Conservation (phyloP, 176 grass and related monocot species). For the Oryza glumipatula region DNA sequence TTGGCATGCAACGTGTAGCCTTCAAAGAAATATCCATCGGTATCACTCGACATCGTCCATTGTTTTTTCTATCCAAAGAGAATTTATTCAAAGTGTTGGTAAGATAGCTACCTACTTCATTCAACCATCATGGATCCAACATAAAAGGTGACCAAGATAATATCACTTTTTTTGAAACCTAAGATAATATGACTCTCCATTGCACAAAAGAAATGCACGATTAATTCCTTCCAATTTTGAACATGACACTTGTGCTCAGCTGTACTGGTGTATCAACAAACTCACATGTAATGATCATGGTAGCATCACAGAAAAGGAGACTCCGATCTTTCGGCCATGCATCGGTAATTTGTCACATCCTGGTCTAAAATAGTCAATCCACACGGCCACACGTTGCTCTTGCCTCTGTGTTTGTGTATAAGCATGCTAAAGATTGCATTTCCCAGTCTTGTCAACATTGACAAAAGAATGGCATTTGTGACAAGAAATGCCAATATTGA, state of each 20-base stretch:
- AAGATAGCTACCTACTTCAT: background rate
- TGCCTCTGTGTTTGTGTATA: background rate
- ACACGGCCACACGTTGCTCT: background rate
- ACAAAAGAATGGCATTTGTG: background rate
- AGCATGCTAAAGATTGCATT: slow-evolving; percentile 8
- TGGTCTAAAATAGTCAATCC: background rate
- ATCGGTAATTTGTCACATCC: background rate
- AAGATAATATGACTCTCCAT: background rate
- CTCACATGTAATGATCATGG: background rate
- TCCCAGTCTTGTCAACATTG: background rate
- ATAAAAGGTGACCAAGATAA: background rate
- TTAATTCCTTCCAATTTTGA: background rate
- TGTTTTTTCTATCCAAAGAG: background rate
- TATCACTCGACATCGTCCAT: background rate
- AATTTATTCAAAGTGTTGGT: background rate
- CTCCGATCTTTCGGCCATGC: background rate
- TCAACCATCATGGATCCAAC: slow-evolving; percentile 1
- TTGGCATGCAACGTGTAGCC: background rate
- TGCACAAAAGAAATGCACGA: background rate
- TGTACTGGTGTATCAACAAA: background rate
- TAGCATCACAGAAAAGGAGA: background rate
- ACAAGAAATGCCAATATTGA: background rate
- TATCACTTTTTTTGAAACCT: too few relatives aligned
- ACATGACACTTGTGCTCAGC: background rate
- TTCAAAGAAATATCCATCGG: background rate